Conservation (phyloP, 129 eudicot species). For the Pseudognaphalium luteoalbum region DNA sequence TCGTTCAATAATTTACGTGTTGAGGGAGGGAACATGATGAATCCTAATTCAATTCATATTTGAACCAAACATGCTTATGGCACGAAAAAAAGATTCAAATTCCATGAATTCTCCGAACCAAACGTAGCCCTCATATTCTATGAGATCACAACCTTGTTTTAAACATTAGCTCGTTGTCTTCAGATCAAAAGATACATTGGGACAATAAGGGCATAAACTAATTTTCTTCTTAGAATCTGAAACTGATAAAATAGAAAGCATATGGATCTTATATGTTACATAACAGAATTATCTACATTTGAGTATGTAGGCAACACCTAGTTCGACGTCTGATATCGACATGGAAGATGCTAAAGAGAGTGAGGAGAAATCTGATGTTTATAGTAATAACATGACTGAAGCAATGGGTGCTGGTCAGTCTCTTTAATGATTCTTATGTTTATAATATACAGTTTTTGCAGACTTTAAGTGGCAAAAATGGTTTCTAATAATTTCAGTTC, state of each 20-base stretch:
- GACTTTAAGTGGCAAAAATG: background rate
- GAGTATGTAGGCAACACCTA: conserved; percentile 61
- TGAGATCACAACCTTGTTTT: background rate
- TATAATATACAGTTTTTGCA: background rate
- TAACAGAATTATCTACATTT: background rate
- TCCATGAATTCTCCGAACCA: too few relatives aligned
- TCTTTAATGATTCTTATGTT: conserved; percentile 13
- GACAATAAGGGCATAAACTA: background rate
- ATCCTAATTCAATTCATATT: too few relatives aligned
- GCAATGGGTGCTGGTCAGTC: conserved; percentile 99
- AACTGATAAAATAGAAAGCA: background rate
- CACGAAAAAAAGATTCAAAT: too few relatives aligned
- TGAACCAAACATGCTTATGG: too few relatives aligned
- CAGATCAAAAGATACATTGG: background rate
- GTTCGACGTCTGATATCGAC: conserved; percentile 53
- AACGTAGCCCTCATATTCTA: background rate
- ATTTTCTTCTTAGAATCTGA: background rate
- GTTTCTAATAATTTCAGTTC: conserved; percentile 26
- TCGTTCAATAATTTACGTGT: background rate
- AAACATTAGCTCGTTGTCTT: background rate
- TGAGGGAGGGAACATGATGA: too few relatives aligned
- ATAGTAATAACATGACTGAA: conserved; percentile 90
- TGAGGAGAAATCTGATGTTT: conserved; percentile 76
- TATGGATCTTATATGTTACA: background rate
- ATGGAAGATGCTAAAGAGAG: conserved; percentile 52